A percentile compares a stretch with the other conserved stretches of the same genome.
Evolutionary conservation across 176 grass and related monocot species (phyloP).

Genomic region (Lolium rigidum): DNA sequence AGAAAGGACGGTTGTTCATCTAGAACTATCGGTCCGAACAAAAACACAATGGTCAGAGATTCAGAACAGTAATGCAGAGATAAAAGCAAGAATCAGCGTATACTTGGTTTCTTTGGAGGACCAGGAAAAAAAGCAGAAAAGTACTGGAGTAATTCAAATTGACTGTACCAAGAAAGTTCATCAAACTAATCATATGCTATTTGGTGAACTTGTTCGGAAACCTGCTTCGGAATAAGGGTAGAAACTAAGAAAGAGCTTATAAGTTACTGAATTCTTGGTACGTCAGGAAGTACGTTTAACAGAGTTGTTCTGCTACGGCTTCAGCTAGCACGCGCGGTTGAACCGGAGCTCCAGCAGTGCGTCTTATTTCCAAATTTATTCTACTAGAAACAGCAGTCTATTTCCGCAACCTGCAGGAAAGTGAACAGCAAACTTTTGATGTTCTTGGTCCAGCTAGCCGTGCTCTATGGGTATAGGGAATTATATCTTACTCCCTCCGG

Average conservation of each 20-base stretch:
- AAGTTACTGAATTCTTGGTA: not conserved
- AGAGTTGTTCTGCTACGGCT: not conserved
- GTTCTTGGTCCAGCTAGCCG: not conserved
- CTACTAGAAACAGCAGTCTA: not conserved
- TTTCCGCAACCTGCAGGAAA: not conserved
- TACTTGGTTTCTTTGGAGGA: not conserved
- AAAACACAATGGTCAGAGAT: not conserved
- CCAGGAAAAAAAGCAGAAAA: slow-evolving; percentile 24
- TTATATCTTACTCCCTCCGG: too few species aligned
- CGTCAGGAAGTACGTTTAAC: not conserved
- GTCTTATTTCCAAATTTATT: not conserved
- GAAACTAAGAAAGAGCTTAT: not conserved
- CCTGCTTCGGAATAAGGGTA: not conserved
- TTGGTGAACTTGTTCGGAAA: not conserved
- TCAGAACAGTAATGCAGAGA: not conserved
- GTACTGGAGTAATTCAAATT: slow-evolving; percentile 13
- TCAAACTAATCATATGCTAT: slow-evolving; percentile 6
- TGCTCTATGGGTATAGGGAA: not conserved
- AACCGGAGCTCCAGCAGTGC: slow-evolving; percentile 8
- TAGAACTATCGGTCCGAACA: too few species aligned
- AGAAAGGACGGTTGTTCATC: too few species aligned
- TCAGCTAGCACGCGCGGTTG: not conserved
- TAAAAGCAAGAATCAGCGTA: not conserved
- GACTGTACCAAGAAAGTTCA: slow-evolving; percentile 20
- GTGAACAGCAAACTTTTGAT: not conserved